phyloP scores from a whole-genome alignment of 805 yeast species.

The Vanderwaltozyma yarrowii region DNA sequence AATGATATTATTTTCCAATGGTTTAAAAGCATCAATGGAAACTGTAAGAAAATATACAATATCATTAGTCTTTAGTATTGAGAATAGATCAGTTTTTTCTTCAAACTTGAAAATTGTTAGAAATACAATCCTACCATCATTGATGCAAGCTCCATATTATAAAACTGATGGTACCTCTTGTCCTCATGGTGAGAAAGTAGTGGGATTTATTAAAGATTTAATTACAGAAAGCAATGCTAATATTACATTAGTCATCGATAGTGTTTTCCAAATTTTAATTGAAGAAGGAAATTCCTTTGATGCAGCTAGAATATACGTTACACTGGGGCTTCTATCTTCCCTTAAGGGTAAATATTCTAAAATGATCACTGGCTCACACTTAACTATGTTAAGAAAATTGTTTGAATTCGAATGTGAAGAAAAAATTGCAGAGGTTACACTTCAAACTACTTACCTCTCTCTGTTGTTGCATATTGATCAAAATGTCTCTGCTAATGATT shows the following conservation, averaged over 20 bases:
- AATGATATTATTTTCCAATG: slow-evolving; percentile 61
- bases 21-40: slow-evolving; percentile 67
- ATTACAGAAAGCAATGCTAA: not conserved
- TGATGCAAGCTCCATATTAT: slow-evolving; percentile 56
- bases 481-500: slow-evolving; percentile 12
- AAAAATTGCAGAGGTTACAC: slow-evolving; percentile 38
- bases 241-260: slow-evolving; percentile 11
- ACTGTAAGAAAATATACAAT: slow-evolving; percentile 59
- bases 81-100: slow-evolving; percentile 39
- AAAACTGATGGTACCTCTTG: slow-evolving; percentile 37
- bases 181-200: slow-evolving; percentile 45
- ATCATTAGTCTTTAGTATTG: slow-evolving; percentile 43
- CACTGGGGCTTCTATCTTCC: slow-evolving; percentile 49
- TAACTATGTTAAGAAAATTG: slow-evolving; percentile 26
- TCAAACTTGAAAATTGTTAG: slow-evolving; percentile 31
- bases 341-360: slow-evolving; percentile 21
- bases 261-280: slow-evolving; percentile 39
- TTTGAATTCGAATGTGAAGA: slow-evolving; percentile 39
- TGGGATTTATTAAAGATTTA: slow-evolving; percentile 32
- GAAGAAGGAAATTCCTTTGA: slow-evolving; percentile 47
- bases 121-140: slow-evolving; percentile 42
- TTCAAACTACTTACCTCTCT: slow-evolving; percentile 43
- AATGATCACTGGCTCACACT: slow-evolving; percentile 19
- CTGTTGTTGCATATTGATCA: slow-evolving; percentile 34
- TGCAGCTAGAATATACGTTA: slow-evolving; percentile 55